A percentile compares a stretch with the other conserved stretches of the same genome.
Evolutionary conservation across 2,329 filamentous ascomycete genomes (phyloP).

Genomic region (Thielaviopsis musarum): DNA sequence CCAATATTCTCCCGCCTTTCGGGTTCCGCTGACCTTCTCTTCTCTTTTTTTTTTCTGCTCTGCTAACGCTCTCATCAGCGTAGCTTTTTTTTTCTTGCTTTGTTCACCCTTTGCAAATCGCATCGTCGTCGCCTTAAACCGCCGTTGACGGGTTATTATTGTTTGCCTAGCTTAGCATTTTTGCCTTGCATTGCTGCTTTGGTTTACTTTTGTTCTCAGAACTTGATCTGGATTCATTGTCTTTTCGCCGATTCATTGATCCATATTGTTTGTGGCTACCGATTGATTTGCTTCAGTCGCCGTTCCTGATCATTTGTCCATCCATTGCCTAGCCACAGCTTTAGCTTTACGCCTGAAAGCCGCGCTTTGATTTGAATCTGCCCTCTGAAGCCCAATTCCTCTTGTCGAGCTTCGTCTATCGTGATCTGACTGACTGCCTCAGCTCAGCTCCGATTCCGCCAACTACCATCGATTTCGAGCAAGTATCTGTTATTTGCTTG

Average conservation of each 20-base stretch:
- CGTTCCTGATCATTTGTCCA: background rate
- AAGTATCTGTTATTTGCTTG: background rate
- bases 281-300: background rate
- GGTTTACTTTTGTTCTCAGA: constrained; percentile 3
- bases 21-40: constrained; percentile 11
- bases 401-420: background rate
- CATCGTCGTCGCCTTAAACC: background rate
- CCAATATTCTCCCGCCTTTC: constrained; percentile 9
- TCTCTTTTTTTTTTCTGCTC: constrained; percentile 7
- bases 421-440: background rate
- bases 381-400: background rate
- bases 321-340: background rate
- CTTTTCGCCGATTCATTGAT: background rate
- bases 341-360: background rate
- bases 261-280: constrained; percentile 1
- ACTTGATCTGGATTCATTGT: constrained; percentile 3
- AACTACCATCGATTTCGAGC: background rate
- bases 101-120: background rate
- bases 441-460: background rate
- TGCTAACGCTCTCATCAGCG: constrained; percentile 8
- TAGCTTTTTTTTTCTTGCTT: constrained; percentile 8
- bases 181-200: background rate
- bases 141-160: background rate
- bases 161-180: constrained; percentile 6
- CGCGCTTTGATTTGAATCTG: background rate